Percentiles rank a stretch among this genome's conserved stretches.
These are phyloP conservation scores for Saccharum officinarum DNA, from an alignment of 176 grass and related monocot species.

Conservation along the genomic window DNA sequence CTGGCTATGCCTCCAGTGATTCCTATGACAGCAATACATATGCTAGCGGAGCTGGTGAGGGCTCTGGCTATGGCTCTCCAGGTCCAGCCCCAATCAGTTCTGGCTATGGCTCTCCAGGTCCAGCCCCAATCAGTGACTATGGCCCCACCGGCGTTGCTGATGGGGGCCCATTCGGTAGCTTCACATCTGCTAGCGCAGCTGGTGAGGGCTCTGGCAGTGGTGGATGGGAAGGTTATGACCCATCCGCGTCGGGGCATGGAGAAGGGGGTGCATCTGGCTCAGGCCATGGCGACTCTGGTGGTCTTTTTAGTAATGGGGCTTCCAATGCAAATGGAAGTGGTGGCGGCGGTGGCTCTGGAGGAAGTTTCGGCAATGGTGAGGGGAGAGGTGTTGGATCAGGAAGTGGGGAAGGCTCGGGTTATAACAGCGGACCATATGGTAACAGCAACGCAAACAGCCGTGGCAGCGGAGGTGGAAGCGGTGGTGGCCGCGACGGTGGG, in stretches of 20 bases:
- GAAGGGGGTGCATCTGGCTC: not conserved
- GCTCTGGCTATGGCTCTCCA: not conserved
- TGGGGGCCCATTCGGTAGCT: not conserved
- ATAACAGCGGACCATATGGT: not conserved
- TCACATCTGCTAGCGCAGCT: not conserved
- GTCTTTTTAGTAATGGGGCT: not conserved
- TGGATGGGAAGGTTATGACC: not conserved
- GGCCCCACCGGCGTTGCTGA: not conserved
- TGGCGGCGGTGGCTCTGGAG: not conserved
- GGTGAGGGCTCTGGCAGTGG: not conserved
- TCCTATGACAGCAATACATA: not conserved
- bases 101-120: not conserved
- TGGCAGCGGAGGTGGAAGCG: not conserved
- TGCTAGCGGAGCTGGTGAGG: no score
- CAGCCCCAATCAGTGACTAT: no score
- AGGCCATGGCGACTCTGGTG: not conserved
- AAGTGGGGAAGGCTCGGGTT: not conserved
- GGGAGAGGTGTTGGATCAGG: not conserved
- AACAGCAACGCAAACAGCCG: not conserved
- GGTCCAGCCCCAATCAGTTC: no score
- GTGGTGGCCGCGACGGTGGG: slow-evolving; percentile 10
- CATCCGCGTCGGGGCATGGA: not conserved
- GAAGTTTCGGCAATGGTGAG: not conserved
- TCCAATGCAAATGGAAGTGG: not conserved
- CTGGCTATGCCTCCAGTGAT: not conserved